These are phyloP conservation scores for Haematococcus sp. DNA, from an alignment of 139 green algal species.

Conservation along the genomic window DNA sequence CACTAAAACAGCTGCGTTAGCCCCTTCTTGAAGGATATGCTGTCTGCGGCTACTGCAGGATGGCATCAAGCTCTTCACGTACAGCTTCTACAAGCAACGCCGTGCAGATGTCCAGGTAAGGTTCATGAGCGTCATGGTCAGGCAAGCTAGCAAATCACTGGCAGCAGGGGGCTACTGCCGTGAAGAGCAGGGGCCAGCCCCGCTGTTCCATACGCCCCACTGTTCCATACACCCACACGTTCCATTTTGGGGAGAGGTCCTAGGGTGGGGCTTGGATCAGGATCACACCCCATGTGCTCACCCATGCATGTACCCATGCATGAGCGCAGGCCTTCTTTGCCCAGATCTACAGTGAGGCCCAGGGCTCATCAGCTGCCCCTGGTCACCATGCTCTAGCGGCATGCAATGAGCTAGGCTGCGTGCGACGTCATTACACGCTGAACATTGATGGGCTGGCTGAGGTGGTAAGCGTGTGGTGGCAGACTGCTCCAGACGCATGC, in stretches of 20 bases:
- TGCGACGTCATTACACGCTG: constrained; percentile 89
- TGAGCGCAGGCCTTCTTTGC: constrained; percentile 72
- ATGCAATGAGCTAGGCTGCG: constrained; percentile 39
- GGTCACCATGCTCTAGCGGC: constrained; percentile 40
- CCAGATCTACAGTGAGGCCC: constrained; percentile 78
- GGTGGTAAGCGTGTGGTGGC: constrained; percentile 18
- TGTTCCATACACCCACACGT: too few species aligned
- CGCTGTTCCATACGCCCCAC: too few species aligned
- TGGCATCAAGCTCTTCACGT: constrained; percentile 88
- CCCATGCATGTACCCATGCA: background rate
- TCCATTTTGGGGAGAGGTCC: too few species aligned
- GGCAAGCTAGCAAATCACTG: background rate
- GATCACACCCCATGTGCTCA: too few species aligned
- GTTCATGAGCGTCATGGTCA: background rate
- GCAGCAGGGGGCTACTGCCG: too few species aligned
- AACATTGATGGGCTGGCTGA: constrained; percentile 89
- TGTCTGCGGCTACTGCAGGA: constrained; percentile 39
- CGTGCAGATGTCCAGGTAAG: constrained; percentile 49
- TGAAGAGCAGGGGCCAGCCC: background rate
- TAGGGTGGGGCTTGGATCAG: too few species aligned
- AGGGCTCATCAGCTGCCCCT: constrained; percentile 11
- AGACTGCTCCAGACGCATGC: too few species aligned
- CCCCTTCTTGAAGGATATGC: too few species aligned
- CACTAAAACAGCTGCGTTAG: too few species aligned
- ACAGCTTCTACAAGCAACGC: constrained; percentile 74